Evolutionary conservation across 2,329 filamentous ascomycete genomes (phyloP), one percentile per base, ranked within the genome.

Genomic region (Monilinia fructigena): DNA sequence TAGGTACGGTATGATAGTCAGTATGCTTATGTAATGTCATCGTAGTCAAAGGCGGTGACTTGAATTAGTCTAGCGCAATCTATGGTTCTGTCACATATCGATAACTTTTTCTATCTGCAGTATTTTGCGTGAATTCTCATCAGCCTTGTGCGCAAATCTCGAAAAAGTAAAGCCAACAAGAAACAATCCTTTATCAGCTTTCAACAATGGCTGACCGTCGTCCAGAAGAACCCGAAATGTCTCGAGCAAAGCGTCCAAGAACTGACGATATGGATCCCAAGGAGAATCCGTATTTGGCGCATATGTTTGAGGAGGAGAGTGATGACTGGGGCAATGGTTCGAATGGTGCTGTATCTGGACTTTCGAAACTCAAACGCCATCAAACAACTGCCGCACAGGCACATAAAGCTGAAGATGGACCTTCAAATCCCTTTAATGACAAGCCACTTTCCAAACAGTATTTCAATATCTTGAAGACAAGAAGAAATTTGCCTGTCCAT

Each of bases 281-380:
- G 67, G 75, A 85, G 76, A 98, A 98, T 77, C 92, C 91, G 1
- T 98, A 99, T 81, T 87, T 99, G 69, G 91, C 93, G 66, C 95
- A 99, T 79, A 90, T 90, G 86, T 88, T 94, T 79, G 83, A 89
- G 70, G 80, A 84, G 69, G 75, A 79, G 16, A 64, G 70, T 16
- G 65, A 69, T 26, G 59, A 64, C 12, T 70, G 70, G 55, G 66
- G 65, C 55, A 76, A 76, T 76, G 79, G 75, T 63, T 78, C 73
- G 61, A 75, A 80, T 72, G 76, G 78, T 63, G 71, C 75, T 67
- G 73, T 76, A 47, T 70, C 72, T 67, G 76, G 75, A 67, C 70
- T 74, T 52, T 73, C 75, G 54, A 75, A 84, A 67, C 87, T 97
- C 79, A 86, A 85, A 78, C 87, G 91, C 71, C 93, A 96, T 78